Percentiles rank a stretch among this genome's conserved stretches.
phyloP scores from a whole-genome alignment of 1,284 basidiomycete species.

The Volvariella volvacea region DNA sequence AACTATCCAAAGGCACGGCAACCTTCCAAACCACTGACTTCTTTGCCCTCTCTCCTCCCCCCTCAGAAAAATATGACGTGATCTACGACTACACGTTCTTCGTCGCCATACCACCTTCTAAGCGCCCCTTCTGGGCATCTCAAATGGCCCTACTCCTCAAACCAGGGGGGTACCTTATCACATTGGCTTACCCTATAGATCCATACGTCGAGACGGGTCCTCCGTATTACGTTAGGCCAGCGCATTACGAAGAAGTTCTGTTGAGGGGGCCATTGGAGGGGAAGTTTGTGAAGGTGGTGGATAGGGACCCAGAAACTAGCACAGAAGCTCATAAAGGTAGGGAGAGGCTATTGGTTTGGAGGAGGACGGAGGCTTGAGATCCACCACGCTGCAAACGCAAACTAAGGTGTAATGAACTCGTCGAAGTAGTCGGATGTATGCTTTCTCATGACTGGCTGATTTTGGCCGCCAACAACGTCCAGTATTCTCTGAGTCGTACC shows the following conservation, averaged over 20 bases:
- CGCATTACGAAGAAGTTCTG: slow-evolving; percentile 41
- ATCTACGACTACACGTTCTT: slow-evolving; percentile 75
- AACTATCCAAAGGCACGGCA: slow-evolving; percentile 16
- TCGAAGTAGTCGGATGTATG: too few relatives aligned
- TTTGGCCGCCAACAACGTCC: too few relatives aligned
- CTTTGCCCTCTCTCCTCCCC: slow-evolving; percentile 36
- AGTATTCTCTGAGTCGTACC: too few relatives aligned
- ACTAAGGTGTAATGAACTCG: too few relatives aligned
- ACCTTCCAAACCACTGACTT: slow-evolving; percentile 44
- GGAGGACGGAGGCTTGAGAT: slow-evolving; percentile 16
- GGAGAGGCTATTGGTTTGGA: slow-evolving; percentile 50
- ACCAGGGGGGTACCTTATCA: slow-evolving; percentile 56
- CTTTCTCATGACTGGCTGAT: too few relatives aligned
- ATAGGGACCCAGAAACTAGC: slow-evolving; percentile 40
- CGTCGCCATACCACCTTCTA: slow-evolving; percentile 56
- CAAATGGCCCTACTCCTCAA: slow-evolving; percentile 53
- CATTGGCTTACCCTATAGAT: slow-evolving; percentile 43
- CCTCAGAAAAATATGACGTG: slow-evolving; percentile 43
- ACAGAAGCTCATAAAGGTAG: slow-evolving; percentile 32
- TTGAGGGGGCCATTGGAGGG: slow-evolving; percentile 32
- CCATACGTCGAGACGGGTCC: slow-evolving; percentile 41
- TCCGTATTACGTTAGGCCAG: slow-evolving; percentile 53
- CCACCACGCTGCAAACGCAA: too few relatives aligned
- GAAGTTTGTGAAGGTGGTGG: slow-evolving; percentile 49
- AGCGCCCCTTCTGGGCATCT: slow-evolving; percentile 48